Evolutionary conservation across 208 protist species (phyloP).

Genomic region (Herpetomonas tarakana): DNA sequence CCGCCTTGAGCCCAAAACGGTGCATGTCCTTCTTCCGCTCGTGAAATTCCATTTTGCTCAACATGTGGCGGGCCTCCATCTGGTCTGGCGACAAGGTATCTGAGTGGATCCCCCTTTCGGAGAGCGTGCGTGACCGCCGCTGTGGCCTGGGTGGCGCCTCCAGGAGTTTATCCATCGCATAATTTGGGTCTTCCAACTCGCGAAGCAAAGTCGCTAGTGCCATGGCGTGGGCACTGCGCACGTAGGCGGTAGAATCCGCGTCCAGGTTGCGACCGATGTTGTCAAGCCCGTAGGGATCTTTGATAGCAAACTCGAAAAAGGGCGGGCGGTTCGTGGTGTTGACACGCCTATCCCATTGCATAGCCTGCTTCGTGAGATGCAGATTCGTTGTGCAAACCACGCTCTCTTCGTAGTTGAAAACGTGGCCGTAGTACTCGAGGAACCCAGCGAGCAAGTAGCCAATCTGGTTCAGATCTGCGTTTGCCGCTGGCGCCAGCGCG

Average conservation of each 20-base stretch:
- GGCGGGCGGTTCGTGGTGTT: slow-evolving; percentile 48
- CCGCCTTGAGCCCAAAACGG: slow-evolving; percentile 53
- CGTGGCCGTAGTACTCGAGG: slow-evolving; percentile 80
- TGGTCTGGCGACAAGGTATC: slow-evolving; percentile 54
- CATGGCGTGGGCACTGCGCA: slow-evolving; percentile 42
- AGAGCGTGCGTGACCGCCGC: slow-evolving; percentile 38
- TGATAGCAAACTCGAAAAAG: slow-evolving; percentile 87
- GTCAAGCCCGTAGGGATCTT: slow-evolving; percentile 87
- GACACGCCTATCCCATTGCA: slow-evolving; percentile 67
- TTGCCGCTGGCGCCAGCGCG: slow-evolving; percentile 22
- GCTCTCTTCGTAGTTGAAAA: slow-evolving; percentile 74
- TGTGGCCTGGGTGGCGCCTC: slow-evolving; percentile 40
- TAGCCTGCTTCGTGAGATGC: slow-evolving; percentile 59
- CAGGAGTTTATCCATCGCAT: slow-evolving; percentile 40
- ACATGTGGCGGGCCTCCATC: slow-evolving; percentile 68
- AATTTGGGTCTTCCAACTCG: slow-evolving; percentile 46
- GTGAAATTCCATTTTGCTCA: slow-evolving; percentile 79
- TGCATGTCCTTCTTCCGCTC: slow-evolving; percentile 69
- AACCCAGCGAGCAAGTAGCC: slow-evolving; percentile 77
- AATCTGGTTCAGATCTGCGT: slow-evolving; percentile 47
- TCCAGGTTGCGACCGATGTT: slow-evolving; percentile 89
- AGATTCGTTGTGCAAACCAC: slow-evolving; percentile 85
- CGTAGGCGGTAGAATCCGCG: slow-evolving; percentile 43
- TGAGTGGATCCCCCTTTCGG: slow-evolving; percentile 69
- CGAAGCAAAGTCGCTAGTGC: slow-evolving; percentile 38